Evolutionary conservation across 2,329 filamentous ascomycete species (phyloP).

Genomic region (Claviceps pazoutovae): DNA sequence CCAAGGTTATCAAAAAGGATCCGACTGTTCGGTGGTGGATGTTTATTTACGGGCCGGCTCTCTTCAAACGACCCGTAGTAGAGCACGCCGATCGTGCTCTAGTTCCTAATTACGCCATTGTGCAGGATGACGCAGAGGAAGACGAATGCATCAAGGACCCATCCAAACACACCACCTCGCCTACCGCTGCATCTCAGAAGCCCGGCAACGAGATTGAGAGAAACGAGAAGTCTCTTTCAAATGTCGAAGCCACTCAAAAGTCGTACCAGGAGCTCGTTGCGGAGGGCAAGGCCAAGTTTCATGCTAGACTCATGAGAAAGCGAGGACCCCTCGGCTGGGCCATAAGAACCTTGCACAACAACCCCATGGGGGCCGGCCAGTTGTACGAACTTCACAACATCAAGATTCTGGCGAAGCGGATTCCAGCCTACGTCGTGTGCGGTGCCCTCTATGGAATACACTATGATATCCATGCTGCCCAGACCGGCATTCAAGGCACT

Average conservation of each 20-base stretch:
- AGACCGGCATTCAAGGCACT: slow-evolving; percentile 10
- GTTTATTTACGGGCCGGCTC: slow-evolving; percentile 47
- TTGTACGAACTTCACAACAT: slow-evolving; percentile 66
- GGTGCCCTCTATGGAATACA: slow-evolving; percentile 58
- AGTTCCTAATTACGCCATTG: slow-evolving; percentile 64
- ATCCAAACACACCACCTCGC: not conserved
- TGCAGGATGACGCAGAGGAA: slow-evolving; percentile 43
- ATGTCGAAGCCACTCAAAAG: slow-evolving; percentile 33
- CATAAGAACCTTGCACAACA: slow-evolving; percentile 61
- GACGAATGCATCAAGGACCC: slow-evolving; percentile 24
- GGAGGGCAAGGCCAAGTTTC: slow-evolving; percentile 42
- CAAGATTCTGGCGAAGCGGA: slow-evolving; percentile 44
- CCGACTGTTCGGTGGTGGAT: slow-evolving; percentile 48
- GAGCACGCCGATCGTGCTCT: slow-evolving; percentile 37
- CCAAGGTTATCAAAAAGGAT: slow-evolving; percentile 55
- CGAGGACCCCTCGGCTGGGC: slow-evolving; percentile 64
- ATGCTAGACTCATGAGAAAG: slow-evolving; percentile 47
- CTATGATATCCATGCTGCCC: slow-evolving; percentile 58
- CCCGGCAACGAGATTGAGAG: slow-evolving; percentile 18
- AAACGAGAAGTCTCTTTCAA: slow-evolving; percentile 10
- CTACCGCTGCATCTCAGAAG: slow-evolving; percentile 8
- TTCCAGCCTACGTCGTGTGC: slow-evolving; percentile 52
- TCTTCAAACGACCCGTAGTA: slow-evolving; percentile 44
- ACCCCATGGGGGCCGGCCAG: slow-evolving; percentile 57
- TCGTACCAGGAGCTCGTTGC: slow-evolving; percentile 48